Evolutionary conservation across 179 eudicot genomes (phyloP), one percentile per base, ranked within the genome.

Genomic region (Beta lomatogona): DNA sequence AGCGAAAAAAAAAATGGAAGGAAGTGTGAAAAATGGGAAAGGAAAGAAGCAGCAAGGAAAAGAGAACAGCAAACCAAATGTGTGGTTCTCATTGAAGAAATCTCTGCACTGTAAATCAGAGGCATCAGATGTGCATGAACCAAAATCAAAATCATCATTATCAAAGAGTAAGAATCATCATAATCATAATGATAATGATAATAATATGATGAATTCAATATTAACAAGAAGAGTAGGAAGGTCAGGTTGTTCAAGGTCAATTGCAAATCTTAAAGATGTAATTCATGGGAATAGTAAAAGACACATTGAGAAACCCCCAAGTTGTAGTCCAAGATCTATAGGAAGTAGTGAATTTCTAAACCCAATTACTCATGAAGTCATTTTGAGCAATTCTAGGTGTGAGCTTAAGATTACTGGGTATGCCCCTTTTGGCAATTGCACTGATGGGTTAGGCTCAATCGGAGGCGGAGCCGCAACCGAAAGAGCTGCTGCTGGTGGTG

Each of bases 271-370:
- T 16, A 95, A 88, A 73, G 98, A 95, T 85, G 99, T 95, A 1
- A 93, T 95, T 60, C 97, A 95, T 86, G 98, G 99, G 86, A 98
- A 98, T 13, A 95, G 99, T 86, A 95, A 91, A 82, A 88, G 99
- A 76, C 99, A 94, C 76, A 80, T 88, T 63, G 97, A 93, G 15
- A 93, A 81, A 79, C 97, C 98, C 9, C 92, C 95, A 3, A 91
- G 88, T 78, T 91, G 95, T 71, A 95, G 99, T 64, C 99, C 99
- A 28, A 91, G 99, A 83, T 95, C 99, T 11, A 94, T 95, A 7
- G 99, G 99, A 0, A 95, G 99, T 75, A 92, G 92, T 86, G 99
- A 95, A 36, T 95, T 95, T 77, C 73, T 94, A 0, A 95, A 95
- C 91, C 99, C 99, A 28, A 93, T 95, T 65, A 89, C 97, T 55